phyloP scores from a whole-genome alignment of 305 asterid genomes.

The Withania somnifera region DNA sequence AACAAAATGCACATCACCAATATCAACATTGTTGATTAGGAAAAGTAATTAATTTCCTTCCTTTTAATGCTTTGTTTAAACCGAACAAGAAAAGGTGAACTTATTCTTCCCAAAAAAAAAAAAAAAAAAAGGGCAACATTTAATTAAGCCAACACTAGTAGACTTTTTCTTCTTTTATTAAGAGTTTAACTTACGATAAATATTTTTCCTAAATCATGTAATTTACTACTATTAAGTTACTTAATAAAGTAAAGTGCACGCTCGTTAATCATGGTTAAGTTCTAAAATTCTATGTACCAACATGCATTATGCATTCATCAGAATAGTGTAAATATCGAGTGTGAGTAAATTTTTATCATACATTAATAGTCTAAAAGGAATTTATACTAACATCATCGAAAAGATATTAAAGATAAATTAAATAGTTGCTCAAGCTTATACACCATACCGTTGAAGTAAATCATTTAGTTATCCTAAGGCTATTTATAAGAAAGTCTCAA shows the following conservation, averaged over 20 bases:
- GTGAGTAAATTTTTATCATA: neutral
- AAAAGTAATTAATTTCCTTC: neutral
- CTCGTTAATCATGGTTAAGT: too few species aligned
- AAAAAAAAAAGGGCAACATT: neutral
- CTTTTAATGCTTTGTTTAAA: neutral
- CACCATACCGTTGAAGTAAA: too few species aligned
- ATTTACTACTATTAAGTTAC: too few species aligned
- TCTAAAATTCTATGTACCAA: neutral
- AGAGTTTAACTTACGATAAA: neutral
- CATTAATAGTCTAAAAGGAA: neutral
- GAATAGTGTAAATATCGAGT: neutral
- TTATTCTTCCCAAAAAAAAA: neutral
- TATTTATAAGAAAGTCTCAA: too few species aligned
- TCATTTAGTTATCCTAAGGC: neutral
- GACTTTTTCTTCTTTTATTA: neutral
- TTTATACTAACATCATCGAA: neutral
- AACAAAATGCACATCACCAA: neutral
- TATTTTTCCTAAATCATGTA: too few species aligned
- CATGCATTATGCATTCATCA: neutral
- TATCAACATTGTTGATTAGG: neutral
- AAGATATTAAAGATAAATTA: neutral
- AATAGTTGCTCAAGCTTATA: neutral
- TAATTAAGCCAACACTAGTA: neutral
- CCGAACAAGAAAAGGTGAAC: neutral
- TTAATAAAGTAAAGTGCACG: too few species aligned